Base-by-base conservation (phyloP, 108 stramenopile genomes). In the Seminavis robusta region DNA sequence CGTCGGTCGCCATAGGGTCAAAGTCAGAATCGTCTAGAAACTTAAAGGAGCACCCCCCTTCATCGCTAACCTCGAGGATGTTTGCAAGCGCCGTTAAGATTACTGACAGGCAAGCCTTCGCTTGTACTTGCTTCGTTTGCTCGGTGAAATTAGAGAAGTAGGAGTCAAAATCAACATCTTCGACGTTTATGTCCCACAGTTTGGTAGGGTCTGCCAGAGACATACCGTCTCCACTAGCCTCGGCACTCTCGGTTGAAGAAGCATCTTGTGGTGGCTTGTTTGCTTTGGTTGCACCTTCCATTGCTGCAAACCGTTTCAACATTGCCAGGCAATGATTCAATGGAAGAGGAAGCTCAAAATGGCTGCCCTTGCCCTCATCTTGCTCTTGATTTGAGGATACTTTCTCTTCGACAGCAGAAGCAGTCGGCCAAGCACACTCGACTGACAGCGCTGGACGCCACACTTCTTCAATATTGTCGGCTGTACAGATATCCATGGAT, bases 41-140 rank as follows among this genome's bases (percentile, higher is more conserved):
- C n/a, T n/a, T n/a, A n/a, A n/a, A n/a, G n/a, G n/a, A n/a, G n/a
- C n/a, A n/a, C n/a, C n/a, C n/a, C n/a, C n/a, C n/a, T n/a, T n/a
- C n/a, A n/a, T n/a, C n/a, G n/a, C n/a, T n/a, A n/a, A n/a, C n/a
- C n/a, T n/a, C n/a, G n/a, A 87, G 34, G 10, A 84, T 49, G 28
- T 66, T 52, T 33, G 72, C 61, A 15, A 88, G 59, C 7, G 79
- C 59, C 17, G 59, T 66, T 13, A 71, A 65, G 23, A 90, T 49
- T 1, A 90, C 73, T 19, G 55, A 36, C 16, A 91, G 65, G 17
- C 82, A 79, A 56, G 81, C 73, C 32, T 62, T 66, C 1, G 74
- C 71, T 62, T 86, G 84, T 20, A 59, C 51, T 41, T 10, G 24
- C 27, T 57, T 71, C 9, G 73, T 72, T 31, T 73, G 56, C 19